These are phyloP conservation scores for Zizania palustris DNA, from an alignment of 202 grass and related monocot genomes.

Conservation along the genomic window DNA sequence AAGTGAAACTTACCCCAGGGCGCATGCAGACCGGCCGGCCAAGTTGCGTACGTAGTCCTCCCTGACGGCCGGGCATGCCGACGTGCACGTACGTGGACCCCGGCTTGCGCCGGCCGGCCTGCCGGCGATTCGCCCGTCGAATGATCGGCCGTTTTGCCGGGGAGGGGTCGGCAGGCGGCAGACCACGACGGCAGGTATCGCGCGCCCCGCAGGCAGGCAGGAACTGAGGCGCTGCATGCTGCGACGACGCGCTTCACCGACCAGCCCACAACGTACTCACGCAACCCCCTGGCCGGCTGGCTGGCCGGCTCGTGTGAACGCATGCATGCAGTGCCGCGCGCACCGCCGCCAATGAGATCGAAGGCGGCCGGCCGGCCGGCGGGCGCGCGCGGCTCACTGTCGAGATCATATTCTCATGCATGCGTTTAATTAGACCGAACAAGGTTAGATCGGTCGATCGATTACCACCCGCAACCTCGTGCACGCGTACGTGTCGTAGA, in stretches of 20 bases:
- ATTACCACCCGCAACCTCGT: too few species aligned
- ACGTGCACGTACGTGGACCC: not conserved
- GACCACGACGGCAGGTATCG: slow-evolving; percentile 12
- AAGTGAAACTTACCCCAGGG: not conserved
- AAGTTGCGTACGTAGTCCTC: not conserved
- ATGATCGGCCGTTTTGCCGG: not conserved
- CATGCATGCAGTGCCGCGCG: not conserved
- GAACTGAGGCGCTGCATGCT: not conserved
- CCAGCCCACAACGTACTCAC: slow-evolving; percentile 3
- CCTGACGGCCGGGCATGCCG: not conserved
- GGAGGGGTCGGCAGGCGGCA: not conserved
- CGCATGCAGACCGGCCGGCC: not conserved
- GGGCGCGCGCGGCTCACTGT: not conserved
- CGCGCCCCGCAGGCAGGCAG: not conserved
- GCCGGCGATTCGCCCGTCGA: not conserved
- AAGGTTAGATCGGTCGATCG: not conserved
- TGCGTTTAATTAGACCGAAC: too few species aligned
- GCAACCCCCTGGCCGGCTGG: not conserved
- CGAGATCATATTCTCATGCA: too few species aligned
- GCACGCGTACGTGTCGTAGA: too few species aligned
- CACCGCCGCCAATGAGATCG: not conserved
- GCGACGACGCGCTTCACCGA: slow-evolving; percentile 40
- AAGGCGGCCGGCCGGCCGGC: not conserved
- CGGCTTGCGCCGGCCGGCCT: too few species aligned
- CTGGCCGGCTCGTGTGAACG: not conserved